Percentiles rank a stretch among this genome's conserved stretches.
Evolutionary conservation across 169 alveolate genomes (phyloP).

Genomic region (Plasmodium coatneyi): DNA sequence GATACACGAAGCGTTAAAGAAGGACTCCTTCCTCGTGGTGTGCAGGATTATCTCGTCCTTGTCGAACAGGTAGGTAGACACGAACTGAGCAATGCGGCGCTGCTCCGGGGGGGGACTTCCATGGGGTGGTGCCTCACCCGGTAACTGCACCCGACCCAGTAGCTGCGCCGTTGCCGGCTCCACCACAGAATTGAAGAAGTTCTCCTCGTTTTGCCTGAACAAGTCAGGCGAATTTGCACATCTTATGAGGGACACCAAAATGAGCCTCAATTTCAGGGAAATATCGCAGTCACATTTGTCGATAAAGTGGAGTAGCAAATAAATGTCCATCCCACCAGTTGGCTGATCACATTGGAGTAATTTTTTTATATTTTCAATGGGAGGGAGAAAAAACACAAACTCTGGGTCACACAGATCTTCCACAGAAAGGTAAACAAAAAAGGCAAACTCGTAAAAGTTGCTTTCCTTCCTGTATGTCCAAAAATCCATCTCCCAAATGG

Average conservation of each 20-base stretch:
- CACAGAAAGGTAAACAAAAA: conserved; percentile 32
- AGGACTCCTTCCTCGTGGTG: not conserved
- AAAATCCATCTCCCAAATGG: conserved; percentile 12
- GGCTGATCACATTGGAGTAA: conserved; percentile 5
- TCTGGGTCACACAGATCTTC: conserved; percentile 9
- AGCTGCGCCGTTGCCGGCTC: not conserved
- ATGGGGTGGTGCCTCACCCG: not conserved
- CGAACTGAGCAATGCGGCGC: not conserved
- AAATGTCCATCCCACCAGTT: conserved; percentile 1
- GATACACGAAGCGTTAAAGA: not conserved
- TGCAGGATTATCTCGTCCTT: not conserved
- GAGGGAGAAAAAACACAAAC: not conserved
- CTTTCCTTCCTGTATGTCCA: conserved; percentile 25
- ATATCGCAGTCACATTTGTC: conserved; percentile 15
- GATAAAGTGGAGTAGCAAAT: conserved; percentile 13
- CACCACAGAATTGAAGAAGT: not conserved
- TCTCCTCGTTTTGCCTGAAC: conserved; percentile 11
- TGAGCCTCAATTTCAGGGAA: conserved; percentile 17
- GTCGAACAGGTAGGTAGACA: not conserved
- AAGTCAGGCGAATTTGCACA: conserved; percentile 26
- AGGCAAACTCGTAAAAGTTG: conserved; percentile 36
- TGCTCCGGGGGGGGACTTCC: not conserved
- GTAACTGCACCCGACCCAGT: not conserved
- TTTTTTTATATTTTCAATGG: conserved; percentile 14
- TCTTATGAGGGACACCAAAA: conserved; percentile 9